Base-by-base conservation (phyloP, 768 basidiomycete species). In the Rhizopogon vinicolor region DNA sequence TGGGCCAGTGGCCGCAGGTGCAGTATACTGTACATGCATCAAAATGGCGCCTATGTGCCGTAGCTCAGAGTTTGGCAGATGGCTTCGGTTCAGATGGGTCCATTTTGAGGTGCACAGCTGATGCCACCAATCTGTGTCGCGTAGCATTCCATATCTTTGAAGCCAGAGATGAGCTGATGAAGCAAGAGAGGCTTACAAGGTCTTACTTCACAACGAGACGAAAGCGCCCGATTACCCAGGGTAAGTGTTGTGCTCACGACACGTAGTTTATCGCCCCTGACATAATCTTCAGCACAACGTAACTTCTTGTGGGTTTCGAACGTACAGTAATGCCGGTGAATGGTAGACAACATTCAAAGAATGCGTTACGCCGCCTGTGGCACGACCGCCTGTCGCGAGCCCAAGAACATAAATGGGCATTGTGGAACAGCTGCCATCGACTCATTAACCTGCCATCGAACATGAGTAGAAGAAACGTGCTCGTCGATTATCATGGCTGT, bases 51-150 rank as follows among this genome's bases (percentile, higher is more conserved):
- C 9, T 33, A 9, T 33, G 31, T 33, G 22, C 22, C 22, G 7
- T 31, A 9, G 31, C 31, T 68, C 51, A 68, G 18, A 62, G 64
- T 41, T 63, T 69, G 53, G 52, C 63, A 18, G 51, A 22, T 12
- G 16, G 37, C 16, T n/a, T 56, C 40, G 58, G 55, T 22, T 46
- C 6, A 8, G 80, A 79, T 0, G 82, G 75, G 19, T 68, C 62
- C 82, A 84, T 83, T 59, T 82, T 84, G 52, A 78, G 72, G 45
- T 84, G 83, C 1, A 78, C 73, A 1, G 79, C 83, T 1, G 83
- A 82, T 6, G 76, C 78, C 8, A 81, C 78, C 3, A 85, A 68
- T 10, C 81, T 76, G 56, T 76, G 78, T 56, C 75, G 69, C 2
- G 78, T 82, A 13, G 64, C 66, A 54, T 79, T 83, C 84, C 84